A percentile compares a stretch with the other conserved stretches of the same genome.
phyloP scores from a whole-genome alignment of 352 stramenopile species.

The Ophiocytium majus region DNA sequence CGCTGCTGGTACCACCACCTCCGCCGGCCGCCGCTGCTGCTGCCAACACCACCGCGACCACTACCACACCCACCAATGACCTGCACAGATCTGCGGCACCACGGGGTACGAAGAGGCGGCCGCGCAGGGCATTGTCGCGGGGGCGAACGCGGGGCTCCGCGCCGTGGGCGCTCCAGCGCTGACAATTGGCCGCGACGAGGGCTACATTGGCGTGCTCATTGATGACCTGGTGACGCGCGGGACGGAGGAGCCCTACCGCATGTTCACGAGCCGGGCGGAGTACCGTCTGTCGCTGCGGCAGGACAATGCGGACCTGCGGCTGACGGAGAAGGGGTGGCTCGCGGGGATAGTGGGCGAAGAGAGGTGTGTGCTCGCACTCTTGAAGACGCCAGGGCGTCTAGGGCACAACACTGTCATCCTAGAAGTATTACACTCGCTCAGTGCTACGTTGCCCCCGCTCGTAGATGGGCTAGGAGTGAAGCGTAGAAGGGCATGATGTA shows the following conservation, averaged over 20 bases:
- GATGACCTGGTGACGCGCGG: slow-evolving; percentile 95
- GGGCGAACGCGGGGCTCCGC: slow-evolving; percentile 84
- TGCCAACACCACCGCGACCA: too few species aligned
- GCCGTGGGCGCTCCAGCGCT: slow-evolving; percentile 66
- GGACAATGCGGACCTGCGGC: slow-evolving; percentile 94
- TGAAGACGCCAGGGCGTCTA: too few species aligned
- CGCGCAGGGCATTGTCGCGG: slow-evolving; percentile 93
- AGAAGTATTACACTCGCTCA: too few species aligned
- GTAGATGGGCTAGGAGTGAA: too few species aligned
- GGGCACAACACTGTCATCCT: too few species aligned
- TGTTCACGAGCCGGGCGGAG: slow-evolving; percentile 88
- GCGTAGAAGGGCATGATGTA: too few species aligned
- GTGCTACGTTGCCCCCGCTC: too few species aligned
- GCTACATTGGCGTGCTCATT: slow-evolving; percentile 96
- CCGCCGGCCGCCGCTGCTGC: too few species aligned
- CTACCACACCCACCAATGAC: too few species aligned
- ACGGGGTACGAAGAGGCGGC: slow-evolving; percentile 98
- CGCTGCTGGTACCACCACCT: too few species aligned
- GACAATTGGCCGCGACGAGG: slow-evolving; percentile 84
- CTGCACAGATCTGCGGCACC: slow-evolving; percentile 93
- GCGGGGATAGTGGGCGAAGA: slow-evolving; percentile 67
- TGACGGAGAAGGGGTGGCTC: slow-evolving; percentile 87
- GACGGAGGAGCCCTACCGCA: slow-evolving; percentile 94
- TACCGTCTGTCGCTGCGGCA: slow-evolving; percentile 74
- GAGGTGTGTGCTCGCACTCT: too few species aligned